Evolutionary conservation across 169 alveolate species (phyloP), one percentile per base, ranked within the genome.

Genomic region (Plasmodium gonderi): DNA sequence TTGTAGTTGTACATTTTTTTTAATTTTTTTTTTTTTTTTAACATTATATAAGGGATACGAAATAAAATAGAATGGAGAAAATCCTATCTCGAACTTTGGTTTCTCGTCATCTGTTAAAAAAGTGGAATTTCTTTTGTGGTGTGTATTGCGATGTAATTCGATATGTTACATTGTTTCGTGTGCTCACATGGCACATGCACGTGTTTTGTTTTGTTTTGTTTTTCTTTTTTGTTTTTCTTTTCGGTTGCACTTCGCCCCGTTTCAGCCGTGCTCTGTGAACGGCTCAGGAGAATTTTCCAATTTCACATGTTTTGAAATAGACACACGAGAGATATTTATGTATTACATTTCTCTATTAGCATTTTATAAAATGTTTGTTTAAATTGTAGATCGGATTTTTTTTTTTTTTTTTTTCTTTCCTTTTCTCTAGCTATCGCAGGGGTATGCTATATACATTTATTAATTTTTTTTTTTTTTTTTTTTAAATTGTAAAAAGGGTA

Each of bases 1-100:
- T n/a, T n/a, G n/a, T n/a, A n/a, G n/a, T n/a, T n/a, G n/a, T n/a
- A n/a, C n/a, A n/a, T n/a, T n/a, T n/a, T n/a, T n/a, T n/a, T n/a
- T 12, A 75, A 14, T 42, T 49, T 8, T 36, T 75, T 75, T 74
- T 72, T 74, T 79, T 51, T 54, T 12, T 75, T 33, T 82, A 68
- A 82, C 91, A 82, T 82, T 82, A 51, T 82, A 82, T 69, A 82
- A 68, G 11, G 91, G 91, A 68, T 82, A 82, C 29, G 91, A 82
- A 9, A 82, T 69, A 31, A 82, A 82, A 82, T 82, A 82, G 60
- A 82, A 60, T 1, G 91, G 91, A 45, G 91, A 82, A 82, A 82
- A 68, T 45, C 91, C 91, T 82, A 82, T 68, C 47, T 82, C 91
- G 40, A 82, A 82, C 60, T 82, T 67, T 68, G 91, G 91, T 36